phyloP scores from a whole-genome alignment of 1,139 yeast species.

The Kodamaea sp. region DNA sequence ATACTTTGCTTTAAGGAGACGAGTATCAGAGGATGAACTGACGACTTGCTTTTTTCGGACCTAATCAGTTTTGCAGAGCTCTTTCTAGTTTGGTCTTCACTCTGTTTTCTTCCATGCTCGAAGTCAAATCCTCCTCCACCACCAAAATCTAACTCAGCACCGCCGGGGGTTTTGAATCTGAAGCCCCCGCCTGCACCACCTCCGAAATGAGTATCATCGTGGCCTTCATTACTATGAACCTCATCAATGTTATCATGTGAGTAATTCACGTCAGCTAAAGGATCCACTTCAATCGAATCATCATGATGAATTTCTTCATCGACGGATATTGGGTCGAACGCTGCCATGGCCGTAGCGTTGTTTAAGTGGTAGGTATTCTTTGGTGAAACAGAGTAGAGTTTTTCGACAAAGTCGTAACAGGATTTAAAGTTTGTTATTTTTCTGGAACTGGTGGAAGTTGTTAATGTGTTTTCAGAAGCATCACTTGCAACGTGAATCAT shows the following conservation, averaged over 20 bases:
- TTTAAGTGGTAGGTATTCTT: conserved; percentile 40
- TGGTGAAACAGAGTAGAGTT: conserved; percentile 43
- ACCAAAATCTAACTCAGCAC: conserved; percentile 19
- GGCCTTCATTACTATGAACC: conserved; percentile 10
- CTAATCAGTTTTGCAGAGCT: neutral
- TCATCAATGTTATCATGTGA: conserved; percentile 17
- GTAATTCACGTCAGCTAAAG: conserved; percentile 9
- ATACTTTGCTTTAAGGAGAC: too few relatives aligned
- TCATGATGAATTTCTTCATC: conserved; percentile 13
- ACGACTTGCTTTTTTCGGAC: neutral
- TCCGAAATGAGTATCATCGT: conserved; percentile 17
- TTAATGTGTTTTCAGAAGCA: neutral
- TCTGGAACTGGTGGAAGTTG: neutral
- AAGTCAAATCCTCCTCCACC: conserved; percentile 3
- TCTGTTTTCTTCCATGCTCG: conserved; percentile 18
- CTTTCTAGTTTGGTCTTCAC: conserved; percentile 31
- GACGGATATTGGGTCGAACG: conserved; percentile 13
- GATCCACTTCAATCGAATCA: conserved; percentile 14
- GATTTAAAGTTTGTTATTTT: conserved; percentile 18
- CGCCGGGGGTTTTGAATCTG: conserved; percentile 24
- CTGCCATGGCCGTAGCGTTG: conserved; percentile 34
- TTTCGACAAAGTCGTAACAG: conserved; percentile 34
- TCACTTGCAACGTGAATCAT: neutral
- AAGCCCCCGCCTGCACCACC: conserved; percentile 31
- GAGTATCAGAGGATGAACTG: too few relatives aligned